phyloP scores from a whole-genome alignment of 768 basidiomycete genomes.

The Holtermanniella nyarrowii region DNA sequence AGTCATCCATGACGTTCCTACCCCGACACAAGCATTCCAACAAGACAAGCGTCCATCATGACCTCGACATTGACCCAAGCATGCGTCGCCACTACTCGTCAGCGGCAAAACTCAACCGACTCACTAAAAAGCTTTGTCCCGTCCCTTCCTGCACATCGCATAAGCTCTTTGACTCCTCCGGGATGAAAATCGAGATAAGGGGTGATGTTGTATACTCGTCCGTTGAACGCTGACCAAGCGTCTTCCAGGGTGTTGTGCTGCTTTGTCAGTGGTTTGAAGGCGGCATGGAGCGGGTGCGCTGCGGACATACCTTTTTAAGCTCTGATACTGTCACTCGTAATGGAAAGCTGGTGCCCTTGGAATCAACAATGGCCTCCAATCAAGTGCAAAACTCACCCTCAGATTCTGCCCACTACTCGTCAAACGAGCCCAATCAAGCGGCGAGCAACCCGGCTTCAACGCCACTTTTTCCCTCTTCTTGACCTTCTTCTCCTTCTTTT shows the following conservation, averaged over 20 bases:
- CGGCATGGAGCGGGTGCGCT: conserved; percentile 66
- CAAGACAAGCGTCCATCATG: conserved; percentile 85
- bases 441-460: conserved; percentile 79
- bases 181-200: conserved; percentile 86
- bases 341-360: not conserved
- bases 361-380: not conserved
- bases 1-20: too few species aligned
- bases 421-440: conserved; percentile 85
- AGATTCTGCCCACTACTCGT: conserved; percentile 73
- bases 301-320: conserved; percentile 18
- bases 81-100: conserved; percentile 64
- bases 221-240: conserved; percentile 85
- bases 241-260: conserved; percentile 72
- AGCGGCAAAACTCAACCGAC: conserved; percentile 27
- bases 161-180: conserved; percentile 83
- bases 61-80: conserved; percentile 95
- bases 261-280: conserved; percentile 43
- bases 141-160: conserved; percentile 90
- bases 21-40: conserved; percentile 66
- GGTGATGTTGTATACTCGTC: conserved; percentile 94
- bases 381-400: conserved; percentile 47
- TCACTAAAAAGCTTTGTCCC: conserved; percentile 88
- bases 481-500: conserved; percentile 48
- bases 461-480: conserved; percentile 62
- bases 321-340: conserved; percentile 23